phyloP scores from a whole-genome alignment of 352 stramenopile species.

The Stramenopiles sp. region DNA sequence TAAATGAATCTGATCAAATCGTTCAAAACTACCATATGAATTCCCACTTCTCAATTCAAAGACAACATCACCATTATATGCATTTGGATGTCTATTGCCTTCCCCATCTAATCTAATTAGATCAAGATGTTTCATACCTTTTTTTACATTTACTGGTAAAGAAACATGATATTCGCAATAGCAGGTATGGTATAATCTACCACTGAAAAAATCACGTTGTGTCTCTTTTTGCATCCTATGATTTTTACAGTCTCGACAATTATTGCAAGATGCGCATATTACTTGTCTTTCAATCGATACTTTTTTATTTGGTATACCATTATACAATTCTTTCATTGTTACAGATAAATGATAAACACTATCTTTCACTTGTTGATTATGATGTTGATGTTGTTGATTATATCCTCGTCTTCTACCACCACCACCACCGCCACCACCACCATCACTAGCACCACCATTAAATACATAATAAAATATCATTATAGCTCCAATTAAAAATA shows the following conservation, averaged over 20 bases:
- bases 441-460: not conserved
- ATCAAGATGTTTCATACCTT: not conserved
- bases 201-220: not conserved
- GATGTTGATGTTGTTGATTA: not conserved
- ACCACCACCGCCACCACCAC: no score
- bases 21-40: not conserved
- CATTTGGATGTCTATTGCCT: not conserved
- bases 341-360: not conserved
- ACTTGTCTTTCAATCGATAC: not conserved
- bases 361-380: not conserved
- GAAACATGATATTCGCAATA: not conserved
- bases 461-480: no score
- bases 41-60: not conserved
- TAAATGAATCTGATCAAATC: constrained; percentile 31
- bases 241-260: not conserved
- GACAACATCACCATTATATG: not conserved
- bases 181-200: not conserved
- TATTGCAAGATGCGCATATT: not conserved
- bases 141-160: not conserved
- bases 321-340: not conserved
- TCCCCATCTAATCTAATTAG: not conserved
- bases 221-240: not conserved
- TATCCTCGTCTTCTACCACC: no score
- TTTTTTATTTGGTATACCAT: not conserved
- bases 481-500: not conserved